Base-by-base conservation (phyloP, 257 asterid species). In the Primulina huaijiensis region DNA sequence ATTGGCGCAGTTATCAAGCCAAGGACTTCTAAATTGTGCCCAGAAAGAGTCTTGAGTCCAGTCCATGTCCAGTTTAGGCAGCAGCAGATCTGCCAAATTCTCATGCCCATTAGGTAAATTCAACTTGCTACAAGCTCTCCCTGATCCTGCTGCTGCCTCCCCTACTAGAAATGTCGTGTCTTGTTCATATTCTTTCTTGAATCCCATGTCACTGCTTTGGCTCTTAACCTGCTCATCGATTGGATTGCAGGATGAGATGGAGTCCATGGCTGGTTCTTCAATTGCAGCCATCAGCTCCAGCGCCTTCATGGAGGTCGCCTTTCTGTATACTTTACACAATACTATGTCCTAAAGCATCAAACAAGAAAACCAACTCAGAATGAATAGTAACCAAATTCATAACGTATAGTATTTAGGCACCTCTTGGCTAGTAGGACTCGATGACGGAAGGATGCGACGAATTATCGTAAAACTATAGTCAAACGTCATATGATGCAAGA, bases 271-370 rank as follows among this genome's bases (percentile, higher is more conserved):
- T 30, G 82, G 77, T n/a, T 75, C 84, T 62, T 86, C 92, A 77
- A 82, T 72, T 14, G 90, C 90, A 20, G 95, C 92, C 69, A 86
- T 88, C 69, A 81, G 85, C 74, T 88, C 95, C 78, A 88, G 74
- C 81, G 61, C 86, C 79, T 87, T 88, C 63, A 85, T 34, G 0
- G 95, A 76, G 17, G 95, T 84, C 6, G 95, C 95, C 71, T 88
- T 88, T 66, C 85, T 81, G 69, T 86, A 88, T 79, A 88, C 77
- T 71, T 88, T 88, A 21, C 95, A 88, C 76, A 88, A 31, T 65
- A 86, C 95, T 25, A 81, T 82, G 40, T 81, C 86, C 93, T 87
- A 33, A 33, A 33, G 89, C 85, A 75, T 43, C 62, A 65, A 43
- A 3, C 53, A 43, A 43, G 53, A 43, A 43, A 11, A 43, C 53